phyloP scores from a whole-genome alignment of 2,329 filamentous ascomycete genomes.

The Epichloe sibirici region DNA sequence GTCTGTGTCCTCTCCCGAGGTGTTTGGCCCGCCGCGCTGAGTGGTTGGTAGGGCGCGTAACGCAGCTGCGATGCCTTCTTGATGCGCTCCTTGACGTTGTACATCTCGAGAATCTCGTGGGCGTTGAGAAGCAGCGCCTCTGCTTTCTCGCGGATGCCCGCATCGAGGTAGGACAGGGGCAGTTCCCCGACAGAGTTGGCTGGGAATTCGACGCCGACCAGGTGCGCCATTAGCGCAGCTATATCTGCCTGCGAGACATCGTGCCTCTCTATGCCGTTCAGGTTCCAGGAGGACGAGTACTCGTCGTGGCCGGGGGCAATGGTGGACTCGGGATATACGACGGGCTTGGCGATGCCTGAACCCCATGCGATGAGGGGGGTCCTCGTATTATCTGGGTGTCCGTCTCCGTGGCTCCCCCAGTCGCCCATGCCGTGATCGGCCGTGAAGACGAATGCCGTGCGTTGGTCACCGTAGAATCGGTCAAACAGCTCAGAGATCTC shows the following conservation, averaged over 20 bases:
- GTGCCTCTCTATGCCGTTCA: no score
- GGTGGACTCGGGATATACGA: slow-evolving; percentile 35
- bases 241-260: slow-evolving; percentile 63
- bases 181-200: slow-evolving; percentile 94
- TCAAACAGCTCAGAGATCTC: slow-evolving; percentile 73
- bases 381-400: slow-evolving; percentile 91
- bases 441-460: slow-evolving; percentile 93
- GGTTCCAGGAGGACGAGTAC: slow-evolving; percentile 47
- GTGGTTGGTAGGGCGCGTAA: slow-evolving; percentile 62
- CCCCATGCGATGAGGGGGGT: slow-evolving; percentile 92
- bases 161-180: slow-evolving; percentile 70
- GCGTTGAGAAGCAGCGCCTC: slow-evolving; percentile 76
- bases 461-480: slow-evolving; percentile 70
- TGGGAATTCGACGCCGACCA: slow-evolving; percentile 78
- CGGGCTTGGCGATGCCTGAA: slow-evolving; percentile 71
- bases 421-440: slow-evolving; percentile 99
- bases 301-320: slow-evolving; percentile 77
- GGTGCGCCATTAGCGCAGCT: slow-evolving; percentile 88
- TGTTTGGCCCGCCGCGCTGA: slow-evolving; percentile 49
- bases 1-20: slow-evolving; percentile 13
- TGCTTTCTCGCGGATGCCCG: slow-evolving; percentile 63
- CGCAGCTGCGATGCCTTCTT: slow-evolving; percentile 66
- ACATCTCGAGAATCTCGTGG: slow-evolving; percentile 85
- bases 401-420: slow-evolving; percentile 97
- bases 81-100: slow-evolving; percentile 78